Evolutionary conservation across 2,329 filamentous ascomycete genomes (phyloP), one percentile per base, ranked within the genome.

Genomic region (Fusarium pseudocircinatum): DNA sequence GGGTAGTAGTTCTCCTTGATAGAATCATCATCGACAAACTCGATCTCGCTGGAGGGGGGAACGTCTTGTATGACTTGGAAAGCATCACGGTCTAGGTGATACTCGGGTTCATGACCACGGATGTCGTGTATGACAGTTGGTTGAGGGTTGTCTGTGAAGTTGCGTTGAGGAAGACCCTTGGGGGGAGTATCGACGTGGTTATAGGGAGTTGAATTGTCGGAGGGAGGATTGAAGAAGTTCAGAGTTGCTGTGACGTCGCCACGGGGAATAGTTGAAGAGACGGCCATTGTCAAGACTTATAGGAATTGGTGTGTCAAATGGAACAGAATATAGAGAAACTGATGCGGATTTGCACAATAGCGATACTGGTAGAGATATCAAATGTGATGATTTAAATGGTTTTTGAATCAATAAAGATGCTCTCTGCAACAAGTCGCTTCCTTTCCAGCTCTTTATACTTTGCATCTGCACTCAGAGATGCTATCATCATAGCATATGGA

Each of bases 1-100:
- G 94, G 92, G 84, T 98, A 98, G 86, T 97, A 98, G 60, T 90
- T 87, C 3, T 83, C 77, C 78, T 88, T 83, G 82, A 98, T 93
- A 68, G 88, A 89, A 16, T 86, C 88, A 77, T 95, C 92, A 80
- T 93, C 90, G 8, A 81, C 82, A 81, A 96, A 97, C 44, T 89
- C 87, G 10, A 62, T 11, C 47, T 82, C 80, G 14, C 54, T 68
- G 6, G 88, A 87, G 4, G 88, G 86, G 0, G 90, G 84, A 3
- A 94, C 82, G 75, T 86, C 82, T 18, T 85, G 84, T 54, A 94
- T 81, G 26, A 93, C 84, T 64, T 90, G 86, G 85, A 97, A 97
- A 72, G 94, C 94, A 80, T 95, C 90, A 63, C 85, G 86, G 83
- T 96, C 92, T 20, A 96, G 87, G 13, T 82, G 87, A 82, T 91